Evolutionary conservation across 1,139 yeast species (phyloP).

Genomic region (Blastobotrys niveus): DNA sequence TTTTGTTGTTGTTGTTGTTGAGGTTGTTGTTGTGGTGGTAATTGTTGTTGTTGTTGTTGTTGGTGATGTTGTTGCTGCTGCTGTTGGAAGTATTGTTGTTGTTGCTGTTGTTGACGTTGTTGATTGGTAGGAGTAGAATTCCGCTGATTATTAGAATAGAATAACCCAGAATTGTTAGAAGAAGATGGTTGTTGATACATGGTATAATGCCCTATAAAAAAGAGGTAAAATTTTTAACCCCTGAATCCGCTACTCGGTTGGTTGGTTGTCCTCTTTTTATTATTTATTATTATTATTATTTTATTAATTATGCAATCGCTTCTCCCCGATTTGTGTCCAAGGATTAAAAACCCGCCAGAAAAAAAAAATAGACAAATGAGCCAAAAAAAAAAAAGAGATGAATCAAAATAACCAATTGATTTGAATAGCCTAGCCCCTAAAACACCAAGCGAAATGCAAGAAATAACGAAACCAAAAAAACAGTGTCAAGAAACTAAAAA

Average conservation of each 20-base stretch:
- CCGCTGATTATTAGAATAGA: too few species aligned
- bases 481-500: neutral
- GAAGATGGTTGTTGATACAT: conserved; percentile 16
- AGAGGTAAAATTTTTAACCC: conserved; percentile 3
- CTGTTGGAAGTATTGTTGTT: conserved; percentile 10
- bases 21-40: conserved; percentile 6
- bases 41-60: conserved; percentile 12
- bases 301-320: too few species aligned
- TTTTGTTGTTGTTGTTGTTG: conserved; percentile 7
- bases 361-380: neutral
- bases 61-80: conserved; percentile 6
- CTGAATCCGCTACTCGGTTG: conserved; percentile 1
- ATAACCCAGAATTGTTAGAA: conserved; percentile 24
- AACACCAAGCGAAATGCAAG: neutral
- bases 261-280: neutral
- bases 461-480: neutral
- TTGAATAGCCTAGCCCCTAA: neutral
- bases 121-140: conserved; percentile 14
- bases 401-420: neutral
- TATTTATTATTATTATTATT: too few species aligned
- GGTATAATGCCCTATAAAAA: neutral
- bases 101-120: conserved; percentile 10
- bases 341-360: too few species aligned
- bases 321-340: too few species aligned
- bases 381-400: too few species aligned